Percentiles rank a stretch among this genome's conserved stretches.
phyloP scores from a whole-genome alignment of 2,329 filamentous ascomycete species.

The Leptographium wingfieldii region DNA sequence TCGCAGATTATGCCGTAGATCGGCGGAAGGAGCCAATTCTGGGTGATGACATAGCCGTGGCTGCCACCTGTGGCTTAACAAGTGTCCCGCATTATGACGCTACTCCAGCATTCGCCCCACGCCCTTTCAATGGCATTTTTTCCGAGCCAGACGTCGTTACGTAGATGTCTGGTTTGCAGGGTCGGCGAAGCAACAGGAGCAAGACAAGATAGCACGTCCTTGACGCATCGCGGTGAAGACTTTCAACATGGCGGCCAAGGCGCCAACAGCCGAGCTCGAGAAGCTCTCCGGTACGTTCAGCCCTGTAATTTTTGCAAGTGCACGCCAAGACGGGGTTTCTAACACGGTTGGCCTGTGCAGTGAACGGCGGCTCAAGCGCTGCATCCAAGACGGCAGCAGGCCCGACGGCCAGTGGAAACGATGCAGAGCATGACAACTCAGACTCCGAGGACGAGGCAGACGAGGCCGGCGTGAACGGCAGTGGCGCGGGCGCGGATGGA shows the following conservation, averaged over 20 bases:
- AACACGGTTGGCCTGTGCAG: background rate
- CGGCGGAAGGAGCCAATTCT: background rate
- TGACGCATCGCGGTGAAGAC: background rate
- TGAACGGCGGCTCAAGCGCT: background rate
- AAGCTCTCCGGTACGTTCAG: constrained; percentile 2
- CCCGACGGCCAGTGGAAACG: background rate
- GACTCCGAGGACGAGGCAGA: constrained; percentile 6
- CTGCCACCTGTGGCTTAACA: background rate
- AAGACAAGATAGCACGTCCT: background rate
- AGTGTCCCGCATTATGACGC: background rate
- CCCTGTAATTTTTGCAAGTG: background rate
- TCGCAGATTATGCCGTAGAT: background rate
- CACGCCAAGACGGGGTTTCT: background rate
- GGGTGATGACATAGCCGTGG: constrained; percentile 1
- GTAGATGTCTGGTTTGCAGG: background rate
- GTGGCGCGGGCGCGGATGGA: background rate
- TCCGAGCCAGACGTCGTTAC: background rate
- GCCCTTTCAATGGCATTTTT: background rate
- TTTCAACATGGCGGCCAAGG: constrained; percentile 2
- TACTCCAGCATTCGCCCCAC: background rate
- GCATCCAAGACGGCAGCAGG: background rate
- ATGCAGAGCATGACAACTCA: background rate
- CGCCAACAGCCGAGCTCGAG: constrained; percentile 1
- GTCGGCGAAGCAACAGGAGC: background rate
- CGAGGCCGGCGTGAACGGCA: constrained; percentile 12